Evolutionary conservation across 768 basidiomycete genomes (phyloP).

Genomic region (Symmetrospora coprosmae): DNA sequence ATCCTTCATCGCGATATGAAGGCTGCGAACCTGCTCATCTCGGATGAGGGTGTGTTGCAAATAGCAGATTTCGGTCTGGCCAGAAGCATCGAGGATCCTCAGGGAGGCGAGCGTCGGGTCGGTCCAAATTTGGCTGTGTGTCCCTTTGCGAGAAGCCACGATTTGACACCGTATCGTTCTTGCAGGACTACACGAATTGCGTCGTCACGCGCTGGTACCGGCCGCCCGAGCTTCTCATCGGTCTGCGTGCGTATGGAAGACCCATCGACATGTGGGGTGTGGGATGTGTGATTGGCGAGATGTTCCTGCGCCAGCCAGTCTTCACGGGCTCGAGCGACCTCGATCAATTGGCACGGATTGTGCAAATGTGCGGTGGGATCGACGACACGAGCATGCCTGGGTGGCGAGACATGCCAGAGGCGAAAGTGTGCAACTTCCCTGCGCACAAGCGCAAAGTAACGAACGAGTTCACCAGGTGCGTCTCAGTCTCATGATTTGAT

Average conservation of each 20-base stretch:
- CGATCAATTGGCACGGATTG: constrained; percentile 84
- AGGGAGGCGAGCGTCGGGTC: constrained; percentile 12
- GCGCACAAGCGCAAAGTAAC: not conserved
- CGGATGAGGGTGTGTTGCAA: constrained; percentile 63
- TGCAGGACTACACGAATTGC: constrained; percentile 76
- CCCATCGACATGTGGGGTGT: constrained; percentile 97
- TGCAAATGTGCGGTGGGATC: constrained; percentile 78
- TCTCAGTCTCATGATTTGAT: not conserved
- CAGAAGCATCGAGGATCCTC: constrained; percentile 38
- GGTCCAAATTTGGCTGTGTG: not conserved
- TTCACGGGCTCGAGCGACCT: constrained; percentile 73
- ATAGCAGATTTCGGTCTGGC: constrained; percentile 97
- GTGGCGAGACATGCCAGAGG: constrained; percentile 35
- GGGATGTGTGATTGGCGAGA: constrained; percentile 95
- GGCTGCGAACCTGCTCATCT: constrained; percentile 88
- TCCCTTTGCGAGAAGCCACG: not conserved
- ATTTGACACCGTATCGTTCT: not conserved
- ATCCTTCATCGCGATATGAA: constrained; percentile 99
- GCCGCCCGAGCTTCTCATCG: constrained; percentile 79
- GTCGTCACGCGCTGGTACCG: constrained; percentile 92
- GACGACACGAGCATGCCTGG: constrained; percentile 37
- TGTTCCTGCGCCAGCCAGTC: constrained; percentile 77
- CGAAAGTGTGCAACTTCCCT: not conserved
- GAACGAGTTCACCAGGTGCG: constrained; percentile 11
- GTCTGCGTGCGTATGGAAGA: constrained; percentile 74